These are phyloP conservation scores for Ulota crispa DNA, from an alignment of 225 moss, liverwort and hornwort genomes.

Conservation along the genomic window DNA sequence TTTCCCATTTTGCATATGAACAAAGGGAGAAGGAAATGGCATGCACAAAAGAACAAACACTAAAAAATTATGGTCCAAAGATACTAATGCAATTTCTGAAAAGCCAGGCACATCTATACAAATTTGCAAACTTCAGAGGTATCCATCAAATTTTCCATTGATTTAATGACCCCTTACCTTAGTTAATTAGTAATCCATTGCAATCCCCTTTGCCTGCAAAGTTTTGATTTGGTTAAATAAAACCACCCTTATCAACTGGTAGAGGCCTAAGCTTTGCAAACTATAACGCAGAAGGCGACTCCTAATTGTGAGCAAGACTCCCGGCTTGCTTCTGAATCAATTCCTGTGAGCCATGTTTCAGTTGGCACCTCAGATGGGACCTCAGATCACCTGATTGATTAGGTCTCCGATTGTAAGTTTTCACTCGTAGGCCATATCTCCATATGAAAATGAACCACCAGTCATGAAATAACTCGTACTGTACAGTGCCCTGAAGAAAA, in stretches of 20 bases:
- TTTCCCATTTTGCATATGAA: too few species aligned
- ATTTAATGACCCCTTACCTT: neutral
- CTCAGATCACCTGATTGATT: slow-evolving; percentile 21
- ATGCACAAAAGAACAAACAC: too few species aligned
- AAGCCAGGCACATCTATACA: too few species aligned
- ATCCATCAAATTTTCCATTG: too few species aligned
- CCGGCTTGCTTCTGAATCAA: slow-evolving; percentile 22
- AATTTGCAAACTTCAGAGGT: too few species aligned
- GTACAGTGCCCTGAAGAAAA: too few species aligned
- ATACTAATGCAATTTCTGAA: too few species aligned
- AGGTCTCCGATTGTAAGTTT: slow-evolving; percentile 25
- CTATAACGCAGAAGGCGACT: slow-evolving; percentile 19
- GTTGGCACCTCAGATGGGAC: slow-evolving; percentile 30
- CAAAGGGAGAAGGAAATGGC: too few species aligned
- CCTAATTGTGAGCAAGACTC: slow-evolving; percentile 13
- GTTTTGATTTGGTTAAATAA: neutral
- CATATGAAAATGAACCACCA: neutral
- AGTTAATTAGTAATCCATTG: neutral
- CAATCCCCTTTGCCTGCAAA: neutral
- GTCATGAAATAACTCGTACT: neutral
- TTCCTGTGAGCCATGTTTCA: slow-evolving; percentile 26
- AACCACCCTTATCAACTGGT: neutral
- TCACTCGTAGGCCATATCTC: neutral
- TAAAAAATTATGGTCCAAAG: too few species aligned
- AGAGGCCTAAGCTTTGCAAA: slow-evolving; percentile 10